These are phyloP conservation scores for Myxozyma sirexii DNA, from an alignment of 805 yeast species.

Conservation along the genomic window DNA sequence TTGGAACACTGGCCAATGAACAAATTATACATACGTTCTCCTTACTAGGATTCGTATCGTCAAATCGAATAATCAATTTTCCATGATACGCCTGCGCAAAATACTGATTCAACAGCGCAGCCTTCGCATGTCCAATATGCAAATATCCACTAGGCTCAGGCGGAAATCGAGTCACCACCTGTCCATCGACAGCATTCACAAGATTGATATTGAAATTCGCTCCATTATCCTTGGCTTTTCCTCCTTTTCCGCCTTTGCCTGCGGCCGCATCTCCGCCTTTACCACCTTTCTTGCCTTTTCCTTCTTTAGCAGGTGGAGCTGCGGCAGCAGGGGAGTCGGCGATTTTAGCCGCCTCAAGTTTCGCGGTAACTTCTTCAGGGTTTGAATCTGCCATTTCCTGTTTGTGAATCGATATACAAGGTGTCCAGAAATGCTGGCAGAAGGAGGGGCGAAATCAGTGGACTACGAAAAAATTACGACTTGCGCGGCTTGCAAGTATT, in stretches of 20 bases:
- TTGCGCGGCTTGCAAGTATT: not conserved
- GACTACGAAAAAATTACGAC: not conserved
- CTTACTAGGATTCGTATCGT: conserved; percentile 97
- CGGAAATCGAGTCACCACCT: conserved; percentile 98
- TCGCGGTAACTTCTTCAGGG: conserved; percentile 6
- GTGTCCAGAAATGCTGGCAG: too few species aligned
- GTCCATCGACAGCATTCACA: conserved; percentile 86
- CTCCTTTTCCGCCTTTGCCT: conserved; percentile 18
- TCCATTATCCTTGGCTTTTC: conserved; percentile 65
- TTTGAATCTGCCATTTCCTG: conserved; percentile 4
- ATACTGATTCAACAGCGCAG: conserved; percentile 94
- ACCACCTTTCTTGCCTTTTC: conserved; percentile 14
- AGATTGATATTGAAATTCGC: conserved; percentile 94
- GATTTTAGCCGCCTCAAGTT: conserved; percentile 6
- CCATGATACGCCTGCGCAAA: conserved; percentile 96
- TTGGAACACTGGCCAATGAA: too few species aligned
- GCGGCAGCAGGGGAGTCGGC: conserved; percentile 12
- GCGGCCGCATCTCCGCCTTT: conserved; percentile 11
- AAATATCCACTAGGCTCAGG: conserved; percentile 99
- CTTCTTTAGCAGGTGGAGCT: conserved; percentile 4
- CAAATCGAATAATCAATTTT: conserved; percentile 93
- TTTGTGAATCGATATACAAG: too few species aligned
- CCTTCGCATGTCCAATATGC: conserved; percentile 99
- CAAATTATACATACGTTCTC: conserved; percentile 63
- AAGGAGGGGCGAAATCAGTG: too few species aligned